Percentiles rank a stretch among this genome's conserved stretches.
These are phyloP conservation scores for Exophiala oligosperma DNA, from an alignment of 2,329 filamentous ascomycete genomes.

Conservation along the genomic window DNA sequence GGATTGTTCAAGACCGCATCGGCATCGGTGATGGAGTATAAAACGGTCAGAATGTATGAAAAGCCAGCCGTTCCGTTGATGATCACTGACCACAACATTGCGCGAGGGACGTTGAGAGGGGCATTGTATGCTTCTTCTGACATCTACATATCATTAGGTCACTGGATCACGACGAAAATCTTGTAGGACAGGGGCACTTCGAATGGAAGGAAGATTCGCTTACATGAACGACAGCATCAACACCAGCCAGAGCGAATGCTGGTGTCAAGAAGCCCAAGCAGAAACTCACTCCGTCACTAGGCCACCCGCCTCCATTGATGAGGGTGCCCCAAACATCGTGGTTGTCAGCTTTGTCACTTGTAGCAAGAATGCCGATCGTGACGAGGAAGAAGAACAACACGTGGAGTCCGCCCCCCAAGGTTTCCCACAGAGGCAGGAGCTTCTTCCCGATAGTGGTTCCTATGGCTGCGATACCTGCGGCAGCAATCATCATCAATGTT, in stretches of 20 bases:
- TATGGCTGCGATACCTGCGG: slow-evolving; percentile 37
- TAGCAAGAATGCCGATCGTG: slow-evolving; percentile 37
- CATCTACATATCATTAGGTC: slow-evolving; percentile 15
- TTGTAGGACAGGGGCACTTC: neutral
- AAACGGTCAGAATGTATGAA: slow-evolving; percentile 45
- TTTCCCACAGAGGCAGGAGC: slow-evolving; percentile 34
- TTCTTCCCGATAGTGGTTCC: slow-evolving; percentile 32
- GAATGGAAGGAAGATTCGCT: slow-evolving; percentile 11
- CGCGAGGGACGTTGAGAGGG: slow-evolving; percentile 47
- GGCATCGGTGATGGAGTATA: slow-evolving; percentile 46
- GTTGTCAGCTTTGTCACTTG: slow-evolving; percentile 35
- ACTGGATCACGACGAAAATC: too few species aligned
- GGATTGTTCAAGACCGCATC: slow-evolving; percentile 39
- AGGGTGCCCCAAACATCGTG: slow-evolving; percentile 47
- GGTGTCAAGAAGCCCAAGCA: slow-evolving; percentile 41
- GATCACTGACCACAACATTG: slow-evolving; percentile 49
- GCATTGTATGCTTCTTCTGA: slow-evolving; percentile 54
- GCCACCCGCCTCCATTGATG: slow-evolving; percentile 48
- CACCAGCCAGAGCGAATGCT: slow-evolving; percentile 33
- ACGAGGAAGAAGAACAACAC: slow-evolving; percentile 41
- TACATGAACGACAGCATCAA: slow-evolving; percentile 13
- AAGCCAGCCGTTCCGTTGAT: slow-evolving; percentile 53
- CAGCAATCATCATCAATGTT: slow-evolving; percentile 40
- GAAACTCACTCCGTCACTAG: slow-evolving; percentile 46
- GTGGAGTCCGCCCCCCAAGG: slow-evolving; percentile 33